Evolutionary conservation across 257 asterid species (phyloP).

Genomic region (Solanum etuberosum): DNA sequence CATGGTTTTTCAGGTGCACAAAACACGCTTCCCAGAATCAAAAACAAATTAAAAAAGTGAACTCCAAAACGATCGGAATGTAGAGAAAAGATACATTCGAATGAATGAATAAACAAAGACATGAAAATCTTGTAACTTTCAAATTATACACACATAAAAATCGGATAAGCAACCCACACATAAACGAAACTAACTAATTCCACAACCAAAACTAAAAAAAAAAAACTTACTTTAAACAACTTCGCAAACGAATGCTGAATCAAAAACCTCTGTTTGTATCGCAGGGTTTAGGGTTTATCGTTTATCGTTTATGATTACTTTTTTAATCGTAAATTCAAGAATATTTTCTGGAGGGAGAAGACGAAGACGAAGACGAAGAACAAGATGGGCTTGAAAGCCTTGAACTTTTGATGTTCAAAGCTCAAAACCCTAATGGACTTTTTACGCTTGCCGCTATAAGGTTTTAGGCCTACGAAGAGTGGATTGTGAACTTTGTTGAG

Average conservation of each 20-base stretch:
- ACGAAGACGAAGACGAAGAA: background rate
- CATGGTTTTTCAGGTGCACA: background rate
- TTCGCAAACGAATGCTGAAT: background rate
- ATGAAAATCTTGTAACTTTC: background rate
- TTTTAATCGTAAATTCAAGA: constrained; percentile 8
- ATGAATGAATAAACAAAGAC: background rate
- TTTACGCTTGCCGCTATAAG: background rate
- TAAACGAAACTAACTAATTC: background rate
- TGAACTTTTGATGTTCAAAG: background rate
- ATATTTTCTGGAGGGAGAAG: constrained; percentile 5
- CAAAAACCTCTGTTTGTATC: background rate
- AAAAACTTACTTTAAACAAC: background rate
- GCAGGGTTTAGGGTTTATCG: constrained; percentile 16
- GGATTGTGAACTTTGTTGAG: background rate
- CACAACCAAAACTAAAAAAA: background rate
- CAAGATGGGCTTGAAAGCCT: constrained; percentile 19
- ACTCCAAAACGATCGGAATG: background rate
- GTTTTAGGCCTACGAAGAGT: background rate
- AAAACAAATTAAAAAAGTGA: background rate
- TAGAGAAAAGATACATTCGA: background rate
- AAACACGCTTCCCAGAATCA: background rate
- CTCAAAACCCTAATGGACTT: constrained; percentile 25
- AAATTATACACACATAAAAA: background rate
- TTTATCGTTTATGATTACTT: background rate
- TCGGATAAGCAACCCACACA: background rate